Evolutionary conservation across 1,284 basidiomycete genomes (phyloP), one percentile per base, ranked within the genome.

Genomic region (Apiotrichum gracile): DNA sequence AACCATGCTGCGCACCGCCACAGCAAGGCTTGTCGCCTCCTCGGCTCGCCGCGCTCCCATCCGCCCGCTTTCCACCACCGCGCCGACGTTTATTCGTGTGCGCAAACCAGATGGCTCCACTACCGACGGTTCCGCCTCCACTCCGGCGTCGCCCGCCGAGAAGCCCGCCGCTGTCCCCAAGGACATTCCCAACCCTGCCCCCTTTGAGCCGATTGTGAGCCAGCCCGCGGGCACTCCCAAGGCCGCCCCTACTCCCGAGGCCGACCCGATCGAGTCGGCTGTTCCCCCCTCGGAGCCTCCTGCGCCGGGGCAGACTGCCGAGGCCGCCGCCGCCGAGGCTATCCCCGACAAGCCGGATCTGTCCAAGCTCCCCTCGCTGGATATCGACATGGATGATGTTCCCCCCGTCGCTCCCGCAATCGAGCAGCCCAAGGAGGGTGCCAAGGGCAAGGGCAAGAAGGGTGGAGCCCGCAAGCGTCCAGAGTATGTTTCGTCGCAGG

Each of bases 401-500:
- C 39, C 33, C 5, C 39, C 39, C 14, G 57, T 49, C 4, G 47
- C 64, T 12, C 52, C 49, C 13, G 47, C 64, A 14, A 62, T 69
- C 34, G 63, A 63, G 17, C 59, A 68, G 48, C 68, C 49, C n/a
- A 56, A 62, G 45, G 55, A 67, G 38, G 26, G 47, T n/a, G n/a
- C n/a, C 29, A 54, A 61, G 38, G 49, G 47, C 24, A 55, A 47
- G 37, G 51, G 54, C 27, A 49, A 27, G 29, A 52, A 58, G 68
- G 37, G 37, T n/a, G 46, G 69, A 70, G 39, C 22, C 19, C 24
- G 26, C 25, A 31, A 68, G 68, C 29, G 69, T 66, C 24, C 63
- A 48, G 71, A 73, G 59, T 68, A 70, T 51, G 67, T 72, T 52
- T 86, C 86, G 21, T 83, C 84, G 50, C 85, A 84, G 52, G 89